A percentile compares a stretch with the other conserved stretches of the same genome.
Conservation (phyloP, 75 land plant genomes). For the Azolla pinnata region DNA sequence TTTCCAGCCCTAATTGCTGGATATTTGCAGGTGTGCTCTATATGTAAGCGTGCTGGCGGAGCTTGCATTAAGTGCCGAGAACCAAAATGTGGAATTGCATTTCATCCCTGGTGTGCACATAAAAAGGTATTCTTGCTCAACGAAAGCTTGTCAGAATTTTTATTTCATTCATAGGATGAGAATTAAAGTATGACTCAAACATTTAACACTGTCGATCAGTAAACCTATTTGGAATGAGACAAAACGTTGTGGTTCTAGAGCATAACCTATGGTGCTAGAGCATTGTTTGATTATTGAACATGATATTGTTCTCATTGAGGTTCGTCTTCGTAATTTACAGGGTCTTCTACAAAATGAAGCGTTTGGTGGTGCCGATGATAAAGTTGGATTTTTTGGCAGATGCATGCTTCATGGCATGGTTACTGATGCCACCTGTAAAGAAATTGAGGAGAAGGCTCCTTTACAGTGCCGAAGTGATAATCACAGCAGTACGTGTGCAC, state of each 20-base stretch:
- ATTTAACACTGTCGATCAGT: too few species aligned
- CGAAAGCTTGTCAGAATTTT: background rate
- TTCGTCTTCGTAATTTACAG: too few species aligned
- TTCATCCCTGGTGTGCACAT: slow-evolving; percentile 93
- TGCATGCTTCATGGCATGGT: slow-evolving; percentile 47
- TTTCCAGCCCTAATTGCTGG: too few species aligned
- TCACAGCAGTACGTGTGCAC: slow-evolving; percentile 73
- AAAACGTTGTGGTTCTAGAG: too few species aligned
- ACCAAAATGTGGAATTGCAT: slow-evolving; percentile 36
- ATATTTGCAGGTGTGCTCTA: slow-evolving; percentile 58
- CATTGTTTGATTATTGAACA: too few species aligned
- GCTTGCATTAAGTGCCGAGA: slow-evolving; percentile 70
- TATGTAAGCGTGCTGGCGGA: slow-evolving; percentile 69
- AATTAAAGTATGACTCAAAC: too few species aligned
- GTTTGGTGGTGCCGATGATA: slow-evolving; percentile 50
- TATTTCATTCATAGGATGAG: too few species aligned
- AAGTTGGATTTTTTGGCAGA: slow-evolving; percentile 66
- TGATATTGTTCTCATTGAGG: too few species aligned
- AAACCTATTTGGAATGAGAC: too few species aligned
- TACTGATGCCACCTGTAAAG: background rate
- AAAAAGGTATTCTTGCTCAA: slow-evolving; percentile 38
- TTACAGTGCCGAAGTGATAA: too few species aligned
- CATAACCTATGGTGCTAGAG: too few species aligned
- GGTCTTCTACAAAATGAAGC: slow-evolving; percentile 68
- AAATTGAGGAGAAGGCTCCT: slow-evolving; percentile 4